Evolutionary conservation across 352 stramenopile genomes (phyloP).

Genomic region (Pythium pectinolyticum): DNA sequence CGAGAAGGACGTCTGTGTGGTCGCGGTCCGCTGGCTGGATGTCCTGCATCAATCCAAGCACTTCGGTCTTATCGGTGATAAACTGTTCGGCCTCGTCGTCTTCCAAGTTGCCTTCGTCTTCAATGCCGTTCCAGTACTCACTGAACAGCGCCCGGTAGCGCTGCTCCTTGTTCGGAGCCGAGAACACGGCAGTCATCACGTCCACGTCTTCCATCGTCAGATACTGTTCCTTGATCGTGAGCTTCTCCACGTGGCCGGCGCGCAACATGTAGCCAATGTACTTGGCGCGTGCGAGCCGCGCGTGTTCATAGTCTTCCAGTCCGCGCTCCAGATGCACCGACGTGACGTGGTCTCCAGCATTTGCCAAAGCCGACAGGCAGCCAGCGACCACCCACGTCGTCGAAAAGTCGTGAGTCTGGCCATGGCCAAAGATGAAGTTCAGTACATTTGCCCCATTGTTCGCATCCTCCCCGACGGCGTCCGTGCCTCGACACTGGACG

Average conservation of each 20-base stretch:
- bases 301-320: constrained; percentile 8
- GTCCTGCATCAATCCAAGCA: constrained; percentile 11
- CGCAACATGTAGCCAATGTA: constrained; percentile 13
- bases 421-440: background rate
- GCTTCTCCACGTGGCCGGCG: background rate
- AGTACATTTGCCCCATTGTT: background rate
- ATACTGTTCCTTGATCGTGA: constrained; percentile 6
- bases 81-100: background rate
- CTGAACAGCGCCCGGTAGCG: constrained; percentile 1
- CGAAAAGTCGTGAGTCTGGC: background rate
- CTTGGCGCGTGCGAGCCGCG: constrained; percentile 11
- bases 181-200: constrained; percentile 2
- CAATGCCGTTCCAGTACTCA: background rate
- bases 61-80: background rate
- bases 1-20: constrained; percentile 7
- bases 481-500: background rate
- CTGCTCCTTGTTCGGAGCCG: background rate
- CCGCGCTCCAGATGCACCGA: background rate
- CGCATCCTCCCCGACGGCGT: background rate
- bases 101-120: constrained; percentile 1
- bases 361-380: constrained; percentile 9
- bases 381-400: background rate
- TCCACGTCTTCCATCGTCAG: constrained; percentile 14
- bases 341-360: constrained; percentile 8
- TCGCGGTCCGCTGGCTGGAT: background rate